phyloP scores from a whole-genome alignment of 2,329 filamentous ascomycete genomes.

The Gaeumannomyces sp. region DNA sequence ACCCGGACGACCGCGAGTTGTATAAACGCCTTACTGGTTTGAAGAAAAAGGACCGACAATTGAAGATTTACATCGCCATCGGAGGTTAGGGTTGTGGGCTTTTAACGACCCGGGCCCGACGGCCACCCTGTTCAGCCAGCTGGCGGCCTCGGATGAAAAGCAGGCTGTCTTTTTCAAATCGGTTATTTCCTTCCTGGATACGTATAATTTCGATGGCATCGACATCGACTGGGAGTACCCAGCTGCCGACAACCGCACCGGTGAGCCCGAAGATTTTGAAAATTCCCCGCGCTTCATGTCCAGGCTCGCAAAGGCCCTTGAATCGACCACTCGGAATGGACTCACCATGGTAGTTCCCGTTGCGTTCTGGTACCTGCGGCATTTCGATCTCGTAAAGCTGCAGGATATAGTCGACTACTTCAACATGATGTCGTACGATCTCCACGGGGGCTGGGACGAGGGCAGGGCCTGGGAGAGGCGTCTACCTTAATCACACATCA shows the following conservation, averaged over 20 bases:
- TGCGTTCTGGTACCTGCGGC: constrained; percentile 17
- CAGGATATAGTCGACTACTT: constrained; percentile 14
- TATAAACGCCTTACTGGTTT: constrained; percentile 24
- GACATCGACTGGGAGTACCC: constrained; percentile 30
- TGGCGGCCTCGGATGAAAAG: constrained; percentile 12
- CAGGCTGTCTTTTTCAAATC: constrained; percentile 16
- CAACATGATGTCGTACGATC: constrained; percentile 26
- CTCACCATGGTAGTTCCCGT: constrained; percentile 10
- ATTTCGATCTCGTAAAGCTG: constrained; percentile 19
- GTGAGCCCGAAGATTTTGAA: constrained; percentile 15
- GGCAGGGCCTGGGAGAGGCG: constrained; percentile 19
- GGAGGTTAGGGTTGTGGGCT: constrained; percentile 37
- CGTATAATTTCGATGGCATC: constrained; percentile 19
- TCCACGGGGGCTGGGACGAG: constrained; percentile 35
- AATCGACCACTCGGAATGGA: not conserved
- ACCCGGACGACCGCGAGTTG: constrained; percentile 12
- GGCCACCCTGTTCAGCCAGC: constrained; percentile 20
- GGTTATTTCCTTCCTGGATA: constrained; percentile 14
- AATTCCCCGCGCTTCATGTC: constrained; percentile 11
- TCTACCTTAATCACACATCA: constrained; percentile 34
- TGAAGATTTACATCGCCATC: constrained; percentile 32
- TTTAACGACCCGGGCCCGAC: constrained; percentile 30
- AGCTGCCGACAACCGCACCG: constrained; percentile 16
- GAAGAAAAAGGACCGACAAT: constrained; percentile 21
- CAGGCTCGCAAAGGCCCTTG: not conserved